These are phyloP conservation scores for Neophaeococcomyces mojaviensis DNA, from an alignment of 2,329 filamentous ascomycete genomes.

Conservation along the genomic window DNA sequence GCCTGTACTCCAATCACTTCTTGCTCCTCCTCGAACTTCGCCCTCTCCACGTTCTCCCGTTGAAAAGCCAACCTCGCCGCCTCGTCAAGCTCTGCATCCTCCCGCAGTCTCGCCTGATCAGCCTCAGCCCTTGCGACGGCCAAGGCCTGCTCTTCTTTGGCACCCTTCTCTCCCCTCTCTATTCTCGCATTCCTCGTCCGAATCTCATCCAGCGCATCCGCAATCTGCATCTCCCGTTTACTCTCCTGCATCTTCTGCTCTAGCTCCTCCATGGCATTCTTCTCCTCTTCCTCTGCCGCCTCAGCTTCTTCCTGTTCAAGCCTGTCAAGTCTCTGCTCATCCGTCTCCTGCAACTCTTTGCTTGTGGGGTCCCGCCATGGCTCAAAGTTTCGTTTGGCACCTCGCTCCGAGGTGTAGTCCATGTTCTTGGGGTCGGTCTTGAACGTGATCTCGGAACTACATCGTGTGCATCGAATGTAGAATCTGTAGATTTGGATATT, in stretches of 20 bases:
- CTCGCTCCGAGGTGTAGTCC: conserved; percentile 75
- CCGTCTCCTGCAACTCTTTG: conserved; percentile 60
- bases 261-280: conserved; percentile 88
- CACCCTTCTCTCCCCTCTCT: conserved; percentile 65
- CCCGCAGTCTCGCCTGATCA: conserved; percentile 51
- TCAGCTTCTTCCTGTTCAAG: conserved; percentile 68
- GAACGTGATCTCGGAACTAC: conserved; percentile 81
- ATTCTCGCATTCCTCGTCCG: conserved; percentile 82
- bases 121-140: conserved; percentile 53
- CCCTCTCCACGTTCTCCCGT: conserved; percentile 49
- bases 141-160: conserved; percentile 47
- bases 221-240: conserved; percentile 91
- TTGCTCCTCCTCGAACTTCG: conserved; percentile 47
- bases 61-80: conserved; percentile 72
- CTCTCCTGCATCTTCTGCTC: conserved; percentile 91
- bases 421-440: conserved; percentile 91
- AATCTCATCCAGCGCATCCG: conserved; percentile 92
- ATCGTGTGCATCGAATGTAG: conserved; percentile 84
- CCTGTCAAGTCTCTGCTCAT: conserved; percentile 78
- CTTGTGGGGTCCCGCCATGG: conserved; percentile 68
- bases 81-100: conserved; percentile 77
- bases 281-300: conserved; percentile 59
- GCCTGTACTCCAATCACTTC: conserved; percentile 32
- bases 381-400: conserved; percentile 89
- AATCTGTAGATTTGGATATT: conserved; percentile 82